phyloP scores from a whole-genome alignment of 2,329 filamentous ascomycete species.

The Fusarium papillatum region DNA sequence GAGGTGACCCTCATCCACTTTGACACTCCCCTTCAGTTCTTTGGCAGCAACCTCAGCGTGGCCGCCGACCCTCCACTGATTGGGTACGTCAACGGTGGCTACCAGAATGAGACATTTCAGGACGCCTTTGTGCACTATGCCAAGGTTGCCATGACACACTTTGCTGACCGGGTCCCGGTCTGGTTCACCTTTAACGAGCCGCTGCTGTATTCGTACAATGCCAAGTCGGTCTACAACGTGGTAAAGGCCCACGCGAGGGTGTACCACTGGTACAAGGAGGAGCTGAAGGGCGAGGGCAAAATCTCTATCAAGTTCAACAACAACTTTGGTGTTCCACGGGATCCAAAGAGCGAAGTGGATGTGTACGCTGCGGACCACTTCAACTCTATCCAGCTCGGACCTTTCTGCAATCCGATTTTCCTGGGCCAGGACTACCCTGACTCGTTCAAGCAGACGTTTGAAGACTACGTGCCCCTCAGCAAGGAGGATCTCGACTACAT shows the following conservation, averaged over 20 bases:
- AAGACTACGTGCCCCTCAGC: constrained; percentile 61
- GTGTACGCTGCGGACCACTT: constrained; percentile 61
- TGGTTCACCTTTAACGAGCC: constrained; percentile 70
- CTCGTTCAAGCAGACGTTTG: constrained; percentile 58
- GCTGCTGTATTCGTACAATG: constrained; percentile 55
- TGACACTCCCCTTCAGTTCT: constrained; percentile 61
- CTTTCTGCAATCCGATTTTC: constrained; percentile 67
- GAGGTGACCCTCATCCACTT: constrained; percentile 63
- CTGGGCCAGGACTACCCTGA: constrained; percentile 65
- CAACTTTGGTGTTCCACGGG: constrained; percentile 64
- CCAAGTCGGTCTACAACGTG: constrained; percentile 54
- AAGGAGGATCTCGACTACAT: constrained; percentile 62
- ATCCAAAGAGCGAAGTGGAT: constrained; percentile 55
- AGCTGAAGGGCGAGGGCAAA: constrained; percentile 63
- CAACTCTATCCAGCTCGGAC: constrained; percentile 61
- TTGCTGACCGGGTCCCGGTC: constrained; percentile 63
- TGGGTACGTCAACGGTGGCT: constrained; percentile 57
- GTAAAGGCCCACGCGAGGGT: constrained; percentile 63
- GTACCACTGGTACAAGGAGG: constrained; percentile 67
- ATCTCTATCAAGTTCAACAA: constrained; percentile 63
- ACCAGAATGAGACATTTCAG: constrained; percentile 60
- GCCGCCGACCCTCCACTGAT: constrained; percentile 44
- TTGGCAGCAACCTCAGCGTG: constrained; percentile 47
- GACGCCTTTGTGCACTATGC: constrained; percentile 67
- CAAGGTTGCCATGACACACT: constrained; percentile 64